Base-by-base conservation (phyloP, 129 eudicot genomes). In the Mikania micrantha region DNA sequence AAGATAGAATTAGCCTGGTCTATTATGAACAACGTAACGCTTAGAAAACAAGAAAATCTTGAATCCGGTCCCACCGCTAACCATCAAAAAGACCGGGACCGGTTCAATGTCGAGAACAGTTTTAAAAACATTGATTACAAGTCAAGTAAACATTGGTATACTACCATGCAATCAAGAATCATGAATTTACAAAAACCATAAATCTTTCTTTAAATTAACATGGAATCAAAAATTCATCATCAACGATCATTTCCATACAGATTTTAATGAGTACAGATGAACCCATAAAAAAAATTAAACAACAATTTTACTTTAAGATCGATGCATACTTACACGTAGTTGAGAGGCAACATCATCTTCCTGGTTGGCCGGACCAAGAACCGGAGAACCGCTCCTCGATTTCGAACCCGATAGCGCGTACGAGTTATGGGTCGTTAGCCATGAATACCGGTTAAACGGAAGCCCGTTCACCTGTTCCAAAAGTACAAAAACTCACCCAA, bases 401-500 rank as follows among this genome's bases (percentile, higher is more conserved):
- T n/a, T 50, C 2, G 86, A 58, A 40, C 93, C 92, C 12, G 85
- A 67, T 9, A 80, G 64, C 3, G 99, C 91, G 74, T 29, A 93
- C 6, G 99, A 82, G 73, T 93, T 93, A 82, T 89, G 99, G 48
- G 95, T 89, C 84, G 96, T 93, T 60, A 93, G 64, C 96, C 96
- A 93, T 39, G 99, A 75, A 71, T 93, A 93, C 56, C 71, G 81
- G 69, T 93, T 89, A 61, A 84, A 93, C 28, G 99, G 92, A 21
- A 93, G 80, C 12, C 95, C 95, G n/a, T 79, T 86, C 19, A 92
- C 96, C 98, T 92, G 60, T 15, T 41, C 44, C 74, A 71, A 4
- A 34, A 16, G 9, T 49, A 42, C 21, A 70, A 69, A 64, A 2
- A 7, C 72, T 61, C 29, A 5, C n/a, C n/a, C n/a, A 39, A 50